Base-by-base conservation (phyloP, 257 asterid genomes). In the Scutellaria minor region DNA sequence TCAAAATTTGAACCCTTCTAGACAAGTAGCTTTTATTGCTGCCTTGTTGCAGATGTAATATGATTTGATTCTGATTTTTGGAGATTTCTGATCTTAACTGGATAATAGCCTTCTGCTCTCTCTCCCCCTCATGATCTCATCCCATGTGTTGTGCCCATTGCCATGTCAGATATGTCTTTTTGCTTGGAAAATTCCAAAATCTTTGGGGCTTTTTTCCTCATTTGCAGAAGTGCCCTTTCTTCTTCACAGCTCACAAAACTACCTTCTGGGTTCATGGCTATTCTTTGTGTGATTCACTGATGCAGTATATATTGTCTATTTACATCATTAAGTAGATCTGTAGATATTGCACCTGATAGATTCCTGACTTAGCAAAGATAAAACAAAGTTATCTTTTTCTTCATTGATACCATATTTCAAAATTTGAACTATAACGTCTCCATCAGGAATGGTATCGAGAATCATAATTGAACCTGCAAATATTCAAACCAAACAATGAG, bases 1-100 rank as follows among this genome's bases (percentile, higher is more conserved):
- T 68, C 69, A 69, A 78, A 83, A 64, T 82, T 81, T 85, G 70
- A 83, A 78, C 31, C 59, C 62, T 12, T 45, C 70, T 66, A 46
- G 65, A 53, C 55, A 59, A 56, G 47, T 65, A 52, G 79, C 81
- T 71, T 77, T 77, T 64, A 55, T 70, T 61, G 81, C 69, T 74
- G 80, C 56, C 78, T 69, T 83, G 83, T 74, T 52, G 83, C 85
- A 65, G 80, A 67, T 76, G 22, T 67, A 70, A 75, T 79, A 63
- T 75, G 89, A 84, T 84, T 78, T 77, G 72, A 74, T 81, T 82
- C 85, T 76, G 70, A 63, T 72, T 60, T 68, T 66, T 66, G 37
- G 46, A 74, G 47, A 22, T 45, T 58, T 15, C 51, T 18, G n/a
- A 41, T 40, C 45, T 41, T 6, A n/a, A 61, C 15, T 31, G 37